phyloP scores from a whole-genome alignment of 306 rosid genomes.

The Malus asiatica region DNA sequence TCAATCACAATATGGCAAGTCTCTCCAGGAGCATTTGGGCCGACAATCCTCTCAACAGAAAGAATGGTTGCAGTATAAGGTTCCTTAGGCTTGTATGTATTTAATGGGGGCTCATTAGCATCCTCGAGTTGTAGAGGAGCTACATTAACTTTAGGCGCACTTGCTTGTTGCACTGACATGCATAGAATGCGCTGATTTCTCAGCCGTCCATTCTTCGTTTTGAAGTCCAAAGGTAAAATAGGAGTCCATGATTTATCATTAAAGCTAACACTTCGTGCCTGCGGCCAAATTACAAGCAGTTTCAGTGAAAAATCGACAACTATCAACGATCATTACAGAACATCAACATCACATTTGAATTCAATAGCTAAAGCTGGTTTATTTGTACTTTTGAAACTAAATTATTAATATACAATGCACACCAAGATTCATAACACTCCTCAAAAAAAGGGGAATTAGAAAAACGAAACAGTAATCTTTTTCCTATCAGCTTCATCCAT shows the following conservation, averaged over 20 bases:
- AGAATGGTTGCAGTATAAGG: constrained; percentile 91
- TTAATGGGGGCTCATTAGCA: constrained; percentile 72
- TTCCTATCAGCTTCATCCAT: background rate
- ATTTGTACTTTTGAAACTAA: background rate
- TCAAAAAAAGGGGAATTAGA: background rate
- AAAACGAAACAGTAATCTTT: background rate
- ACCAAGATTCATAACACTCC: background rate
- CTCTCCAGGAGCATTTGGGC: constrained; percentile 95
- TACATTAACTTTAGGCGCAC: constrained; percentile 56
- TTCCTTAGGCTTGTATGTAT: constrained; percentile 65
- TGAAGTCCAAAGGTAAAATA: constrained; percentile 37
- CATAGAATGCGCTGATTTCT: constrained; percentile 45
- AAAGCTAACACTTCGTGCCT: constrained; percentile 46
- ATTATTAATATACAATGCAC: background rate
- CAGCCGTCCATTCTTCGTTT: constrained; percentile 25
- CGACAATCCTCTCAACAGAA: constrained; percentile 92
- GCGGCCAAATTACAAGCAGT: constrained; percentile 24
- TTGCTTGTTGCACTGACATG: constrained; percentile 91
- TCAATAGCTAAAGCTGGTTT: background rate
- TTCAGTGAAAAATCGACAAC: constrained; percentile 5
- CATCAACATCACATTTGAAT: background rate
- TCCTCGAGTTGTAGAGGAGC: constrained; percentile 71
- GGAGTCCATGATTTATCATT: constrained; percentile 54
- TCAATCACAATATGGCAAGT: constrained; percentile 94
- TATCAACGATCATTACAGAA: background rate